Base-by-base conservation (phyloP, 2,329 filamentous ascomycete species). In the Neopestalotiopsis rosae region DNA sequence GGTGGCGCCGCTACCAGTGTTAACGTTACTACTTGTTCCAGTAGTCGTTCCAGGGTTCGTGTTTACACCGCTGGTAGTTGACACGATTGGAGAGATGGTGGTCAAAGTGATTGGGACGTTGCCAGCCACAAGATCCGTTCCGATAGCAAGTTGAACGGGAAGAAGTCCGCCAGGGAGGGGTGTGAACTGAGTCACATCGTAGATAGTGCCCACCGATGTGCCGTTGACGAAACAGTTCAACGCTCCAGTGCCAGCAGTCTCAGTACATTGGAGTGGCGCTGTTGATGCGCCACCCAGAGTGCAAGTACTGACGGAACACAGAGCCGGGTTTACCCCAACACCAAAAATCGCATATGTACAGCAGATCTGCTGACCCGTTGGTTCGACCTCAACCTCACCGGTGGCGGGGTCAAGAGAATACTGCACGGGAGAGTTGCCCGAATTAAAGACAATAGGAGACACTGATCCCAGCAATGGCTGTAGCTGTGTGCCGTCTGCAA, bases 191-290 rank as follows among this genome's bases (percentile, higher is more conserved):
- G 34, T 24, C 5, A 64, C 24, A 10, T 28, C 10, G 40, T 64
- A 64, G 14, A 14, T 32, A 14, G 9, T 17, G 3, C 3, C 5
- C 6, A 64, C 14, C 38, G 61, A 45, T 9, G 61, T 49, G 28
- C 38, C 61, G 17, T 64, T 17, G 2, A 64, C 14, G 61, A 28
- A 45, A 24, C 61, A 64, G 20, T 4, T 24, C 38, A 64, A 24
- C 38, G 20, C 5, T 24, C 61, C 61, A 20, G 30, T 45, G 20
- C 4, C 40, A 24, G 12, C 38, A 14, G 24, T n/a, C 12, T 38
- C 4, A 38, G 5, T 64, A 38, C 61, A 64, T 17, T 64, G 61
- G 6, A 64, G 40, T 5, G 61, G 61, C 49, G 61, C 61, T 10
- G 61, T 38, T 7, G 13, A 34, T 1, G 61, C 61, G 14, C 49